Conservation (phyloP, 495 filamentous ascomycete species). For the Trichoderma orchidacearum region DNA sequence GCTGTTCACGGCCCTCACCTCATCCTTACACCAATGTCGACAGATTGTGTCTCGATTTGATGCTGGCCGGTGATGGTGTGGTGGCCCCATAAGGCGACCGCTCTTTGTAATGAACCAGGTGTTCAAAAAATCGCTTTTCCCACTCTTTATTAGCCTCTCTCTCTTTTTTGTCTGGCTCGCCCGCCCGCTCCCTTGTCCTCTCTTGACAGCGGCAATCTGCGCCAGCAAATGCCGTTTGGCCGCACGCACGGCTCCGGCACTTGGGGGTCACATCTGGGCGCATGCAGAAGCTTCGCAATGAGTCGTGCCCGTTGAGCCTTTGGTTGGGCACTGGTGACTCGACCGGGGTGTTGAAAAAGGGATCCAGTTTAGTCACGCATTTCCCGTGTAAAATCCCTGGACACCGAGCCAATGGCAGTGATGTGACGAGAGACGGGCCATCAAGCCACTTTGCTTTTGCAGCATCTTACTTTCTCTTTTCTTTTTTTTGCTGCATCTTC, state of each 20-base stretch:
- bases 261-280: neutral
- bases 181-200: neutral
- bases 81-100: neutral
- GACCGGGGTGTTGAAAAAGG: too few species aligned
- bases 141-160: neutral
- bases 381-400: neutral
- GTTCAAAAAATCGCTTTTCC: too few species aligned
- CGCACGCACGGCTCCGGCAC: neutral
- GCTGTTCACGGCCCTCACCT: neutral
- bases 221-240: neutral
- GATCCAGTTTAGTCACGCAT: neutral
- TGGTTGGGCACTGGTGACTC: neutral
- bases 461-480: neutral
- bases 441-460: neutral
- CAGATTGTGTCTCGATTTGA: neutral
- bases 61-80: neutral
- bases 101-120: too few species aligned
- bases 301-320: neutral
- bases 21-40: neutral
- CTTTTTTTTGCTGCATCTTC: neutral
- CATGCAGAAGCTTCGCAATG: neutral
- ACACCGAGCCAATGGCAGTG: neutral
- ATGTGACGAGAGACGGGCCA: neutral
- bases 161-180: neutral
- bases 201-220: too few species aligned